Evolutionary conservation across 306 rosid genomes (phyloP).

Genomic region (Amphicarpaea edgeworthii): DNA sequence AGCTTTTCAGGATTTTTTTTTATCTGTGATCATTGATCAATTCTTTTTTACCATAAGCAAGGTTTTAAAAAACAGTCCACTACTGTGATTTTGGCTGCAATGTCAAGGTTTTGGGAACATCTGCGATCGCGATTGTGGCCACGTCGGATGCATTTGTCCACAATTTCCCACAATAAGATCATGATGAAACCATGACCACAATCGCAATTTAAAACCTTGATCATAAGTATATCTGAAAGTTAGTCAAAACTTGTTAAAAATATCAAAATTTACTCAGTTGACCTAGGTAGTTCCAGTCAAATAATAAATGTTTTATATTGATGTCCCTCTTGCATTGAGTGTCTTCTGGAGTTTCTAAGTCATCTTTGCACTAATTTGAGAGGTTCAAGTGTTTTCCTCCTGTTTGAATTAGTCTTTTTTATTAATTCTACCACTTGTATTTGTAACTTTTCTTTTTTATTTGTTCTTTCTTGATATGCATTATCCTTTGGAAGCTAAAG

Average conservation of each 20-base stretch:
- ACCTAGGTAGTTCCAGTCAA: neutral
- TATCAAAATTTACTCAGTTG: neutral
- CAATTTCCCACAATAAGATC: neutral
- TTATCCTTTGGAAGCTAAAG: constrained; percentile 2
- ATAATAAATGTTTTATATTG: neutral
- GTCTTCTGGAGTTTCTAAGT: constrained; percentile 9
- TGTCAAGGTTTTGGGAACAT: neutral
- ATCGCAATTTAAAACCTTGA: neutral
- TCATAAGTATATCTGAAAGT: neutral
- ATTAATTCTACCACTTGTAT: constrained; percentile 15
- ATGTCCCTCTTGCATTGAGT: neutral
- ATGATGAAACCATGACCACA: neutral
- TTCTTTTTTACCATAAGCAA: neutral
- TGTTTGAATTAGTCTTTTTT: constrained; percentile 14
- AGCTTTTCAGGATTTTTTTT: neutral
- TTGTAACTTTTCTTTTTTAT: neutral
- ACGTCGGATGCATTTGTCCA: neutral
- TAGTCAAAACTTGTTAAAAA: neutral
- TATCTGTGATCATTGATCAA: too few relatives aligned
- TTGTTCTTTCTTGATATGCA: neutral
- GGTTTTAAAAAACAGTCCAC: neutral
- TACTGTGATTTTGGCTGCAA: neutral
- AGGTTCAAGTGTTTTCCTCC: neutral
- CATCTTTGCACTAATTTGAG: neutral
- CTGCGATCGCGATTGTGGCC: neutral